Base-by-base conservation (phyloP, 495 filamentous ascomycete species). In the Cercophora samala region DNA sequence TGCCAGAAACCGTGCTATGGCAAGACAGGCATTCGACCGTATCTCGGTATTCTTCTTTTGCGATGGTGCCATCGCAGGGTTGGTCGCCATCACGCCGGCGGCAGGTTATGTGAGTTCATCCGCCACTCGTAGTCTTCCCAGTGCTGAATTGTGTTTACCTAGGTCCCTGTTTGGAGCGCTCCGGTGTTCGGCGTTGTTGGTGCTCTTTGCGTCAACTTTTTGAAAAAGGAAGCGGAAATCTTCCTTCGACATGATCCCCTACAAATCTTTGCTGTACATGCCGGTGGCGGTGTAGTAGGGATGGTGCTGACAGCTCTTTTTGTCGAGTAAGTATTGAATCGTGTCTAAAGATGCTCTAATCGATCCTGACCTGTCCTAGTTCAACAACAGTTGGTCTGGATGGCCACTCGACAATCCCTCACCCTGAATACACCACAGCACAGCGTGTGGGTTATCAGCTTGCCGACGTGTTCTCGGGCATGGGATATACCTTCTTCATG, bases 11-110 rank as follows among this genome's bases (percentile, higher is more conserved):
- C 22, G 24, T 22, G 52, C 21, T 46, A 51, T 51, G 60, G 37
- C 59, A 22, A 26, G 59, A n/a, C 63, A 64, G n/a, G 37, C 53
- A 2, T 64, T 97, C 71, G 93, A 97, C 79, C 96, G 93, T 92
- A 64, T 69, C 24, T 95, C 91, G 9, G 96, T 97, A 86, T 92
- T 96, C 68, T 93, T 92, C 58, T 96, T 93, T 88, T 97, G 93
- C 79, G 97, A 93, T 26, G 93, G 93, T 56, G 86, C 88, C 70
- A 93, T 94, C 75, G 89, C 90, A 0, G 91, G 91, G 53, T 85
- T 94, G 18, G 93, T 97, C 13, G 91, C 91, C 60, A 91, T 91
- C 17, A 94, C 91, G 4, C 91, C 91, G 3, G 91, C 90, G 2
- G 90, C 90, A 26, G 91, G 91, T 55, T 92, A 84, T 80, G 89